These are phyloP conservation scores for Eragrostis tef DNA, from an alignment of 202 grass and related monocot genomes.

Conservation along the genomic window DNA sequence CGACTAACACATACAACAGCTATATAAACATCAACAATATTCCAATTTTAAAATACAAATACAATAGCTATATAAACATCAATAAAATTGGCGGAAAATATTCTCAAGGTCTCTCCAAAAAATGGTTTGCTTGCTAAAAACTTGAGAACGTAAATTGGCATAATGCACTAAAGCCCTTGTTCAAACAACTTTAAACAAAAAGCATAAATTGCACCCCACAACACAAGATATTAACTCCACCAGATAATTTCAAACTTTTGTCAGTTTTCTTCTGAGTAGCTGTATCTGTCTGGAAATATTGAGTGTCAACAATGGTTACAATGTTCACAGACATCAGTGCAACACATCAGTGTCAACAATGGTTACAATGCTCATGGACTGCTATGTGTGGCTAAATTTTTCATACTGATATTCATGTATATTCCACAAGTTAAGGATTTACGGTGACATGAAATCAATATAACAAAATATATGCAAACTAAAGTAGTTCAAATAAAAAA, in stretches of 20 bases:
- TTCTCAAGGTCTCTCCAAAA: neutral
- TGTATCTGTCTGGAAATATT: neutral
- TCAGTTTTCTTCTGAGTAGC: neutral
- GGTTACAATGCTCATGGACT: neutral
- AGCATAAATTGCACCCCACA: neutral
- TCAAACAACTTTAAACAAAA: neutral
- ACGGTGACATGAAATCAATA: neutral
- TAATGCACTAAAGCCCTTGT: neutral
- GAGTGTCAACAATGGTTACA: neutral
- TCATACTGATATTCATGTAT: neutral
- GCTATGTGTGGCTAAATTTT: neutral
- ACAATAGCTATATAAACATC: neutral
- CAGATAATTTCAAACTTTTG: neutral
- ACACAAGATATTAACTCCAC: neutral
- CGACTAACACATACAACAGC: neutral
- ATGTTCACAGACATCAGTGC: neutral
- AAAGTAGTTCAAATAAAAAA: neutral
- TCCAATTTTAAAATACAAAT: neutral
- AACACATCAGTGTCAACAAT: neutral
- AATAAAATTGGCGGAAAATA: neutral
- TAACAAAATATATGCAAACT: neutral
- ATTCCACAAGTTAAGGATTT: neutral
- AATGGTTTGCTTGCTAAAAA: neutral
- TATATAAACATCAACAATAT: neutral
- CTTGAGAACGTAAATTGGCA: neutral